Conservation (phyloP, 441 rosid genomes). For the Theobroma grandiflorum region DNA sequence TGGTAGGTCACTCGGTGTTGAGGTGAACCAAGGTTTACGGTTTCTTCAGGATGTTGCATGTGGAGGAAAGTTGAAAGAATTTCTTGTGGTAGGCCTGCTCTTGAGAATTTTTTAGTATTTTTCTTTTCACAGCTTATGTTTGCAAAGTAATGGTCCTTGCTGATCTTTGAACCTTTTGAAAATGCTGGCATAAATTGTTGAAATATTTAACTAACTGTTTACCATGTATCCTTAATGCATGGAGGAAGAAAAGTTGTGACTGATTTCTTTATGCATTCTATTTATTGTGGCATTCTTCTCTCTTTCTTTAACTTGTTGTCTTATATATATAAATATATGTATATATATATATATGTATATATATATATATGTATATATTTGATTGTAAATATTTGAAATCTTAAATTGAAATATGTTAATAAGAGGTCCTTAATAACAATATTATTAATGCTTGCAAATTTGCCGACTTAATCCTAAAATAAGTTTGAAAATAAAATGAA, state of each 20-base stretch:
- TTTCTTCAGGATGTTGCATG: slow-evolving; percentile 84
- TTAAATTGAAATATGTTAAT: too few species aligned
- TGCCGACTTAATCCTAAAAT: neutral
- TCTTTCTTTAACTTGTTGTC: neutral
- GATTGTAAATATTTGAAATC: too few species aligned
- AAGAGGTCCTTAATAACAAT: neutral
- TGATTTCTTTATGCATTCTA: slow-evolving; percentile 8
- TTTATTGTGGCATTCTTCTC: neutral
- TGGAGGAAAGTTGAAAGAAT: slow-evolving; percentile 76
- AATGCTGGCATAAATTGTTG: neutral
- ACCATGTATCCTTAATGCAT: neutral
- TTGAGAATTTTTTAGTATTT: slow-evolving; percentile 21
- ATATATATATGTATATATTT: neutral
- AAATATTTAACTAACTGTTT: neutral
- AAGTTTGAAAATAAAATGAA: neutral
- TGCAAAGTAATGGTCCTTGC: slow-evolving; percentile 4
- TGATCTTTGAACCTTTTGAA: neutral
- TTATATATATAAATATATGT: neutral
- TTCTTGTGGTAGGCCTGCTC: slow-evolving; percentile 60
- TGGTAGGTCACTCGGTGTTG: slow-evolving; percentile 65
- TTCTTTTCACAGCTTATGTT: slow-evolving; percentile 1
- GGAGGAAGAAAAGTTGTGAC: neutral
- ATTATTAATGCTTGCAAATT: neutral
- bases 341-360: too few species aligned
- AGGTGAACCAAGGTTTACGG: slow-evolving; percentile 67